Evolutionary conservation across 108 stramenopile genomes (phyloP).

Genomic region (Nannochloropsis salina): DNA sequence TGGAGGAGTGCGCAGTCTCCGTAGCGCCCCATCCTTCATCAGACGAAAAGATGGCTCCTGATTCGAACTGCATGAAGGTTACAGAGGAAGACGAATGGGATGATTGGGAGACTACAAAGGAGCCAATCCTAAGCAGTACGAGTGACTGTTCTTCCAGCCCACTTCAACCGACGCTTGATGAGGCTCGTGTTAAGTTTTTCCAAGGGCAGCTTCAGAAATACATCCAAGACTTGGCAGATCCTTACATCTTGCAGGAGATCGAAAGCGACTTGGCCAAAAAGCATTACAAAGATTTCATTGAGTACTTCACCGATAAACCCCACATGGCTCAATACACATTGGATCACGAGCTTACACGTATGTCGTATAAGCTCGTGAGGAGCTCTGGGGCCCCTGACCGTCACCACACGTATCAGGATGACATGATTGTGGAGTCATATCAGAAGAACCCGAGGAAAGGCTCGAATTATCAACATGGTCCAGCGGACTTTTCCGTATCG

Average conservation of each 20-base stretch:
- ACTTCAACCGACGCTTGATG: background rate
- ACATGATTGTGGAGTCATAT: background rate
- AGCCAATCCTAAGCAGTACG: no score
- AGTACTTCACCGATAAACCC: background rate
- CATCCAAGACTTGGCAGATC: constrained; percentile 6
- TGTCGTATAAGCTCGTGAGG: background rate
- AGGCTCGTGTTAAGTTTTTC: background rate
- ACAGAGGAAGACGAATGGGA: no score
- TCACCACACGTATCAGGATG: background rate
- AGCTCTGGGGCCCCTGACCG: background rate
- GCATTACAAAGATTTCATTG: background rate
- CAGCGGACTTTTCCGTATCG: background rate
- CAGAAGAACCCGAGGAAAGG: no score
- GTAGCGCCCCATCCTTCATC: no score
- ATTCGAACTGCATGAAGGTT: no score
- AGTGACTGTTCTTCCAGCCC: no score
- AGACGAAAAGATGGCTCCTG: no score
- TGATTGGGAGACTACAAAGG: no score
- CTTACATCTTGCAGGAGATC: constrained; percentile 1
- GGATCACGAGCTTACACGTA: background rate
- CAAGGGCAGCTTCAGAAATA: constrained; percentile 12
- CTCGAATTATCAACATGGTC: no score
- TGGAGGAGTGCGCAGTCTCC: no score
- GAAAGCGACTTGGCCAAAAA: background rate
- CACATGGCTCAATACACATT: background rate